phyloP scores from a whole-genome alignment of 805 yeast species.

The Kluyveromyces aestuarii region DNA sequence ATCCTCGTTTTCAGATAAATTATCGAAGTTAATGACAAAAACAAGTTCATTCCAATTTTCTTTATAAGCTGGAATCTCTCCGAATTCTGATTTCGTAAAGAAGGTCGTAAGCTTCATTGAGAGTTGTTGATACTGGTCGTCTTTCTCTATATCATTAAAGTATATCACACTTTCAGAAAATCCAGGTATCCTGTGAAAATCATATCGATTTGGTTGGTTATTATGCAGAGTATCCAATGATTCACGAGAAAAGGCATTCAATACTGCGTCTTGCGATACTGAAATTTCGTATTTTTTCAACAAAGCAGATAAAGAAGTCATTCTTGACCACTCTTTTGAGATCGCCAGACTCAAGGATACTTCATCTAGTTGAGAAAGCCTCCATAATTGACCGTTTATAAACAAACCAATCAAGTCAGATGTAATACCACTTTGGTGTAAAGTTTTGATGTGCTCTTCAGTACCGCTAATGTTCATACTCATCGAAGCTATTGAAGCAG shows the following conservation, averaged over 20 bases:
- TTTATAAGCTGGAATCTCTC: conserved; percentile 57
- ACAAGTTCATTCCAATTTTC: conserved; percentile 73
- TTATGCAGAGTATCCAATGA: conserved; percentile 18
- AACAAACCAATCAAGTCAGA: conserved; percentile 25
- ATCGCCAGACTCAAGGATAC: conserved; percentile 15
- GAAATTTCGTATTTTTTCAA: conserved; percentile 3
- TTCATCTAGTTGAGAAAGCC: conserved; percentile 16
- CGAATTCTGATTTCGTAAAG: conserved; percentile 37
- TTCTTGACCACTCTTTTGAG: conserved; percentile 11
- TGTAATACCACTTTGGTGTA: conserved; percentile 16
- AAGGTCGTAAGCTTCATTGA: conserved; percentile 39
- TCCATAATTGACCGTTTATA: conserved; percentile 25
- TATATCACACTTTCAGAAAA: conserved; percentile 43
- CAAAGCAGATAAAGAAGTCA: conserved; percentile 8
- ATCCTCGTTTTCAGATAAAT: conserved; percentile 26
- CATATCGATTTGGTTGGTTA: conserved; percentile 25
- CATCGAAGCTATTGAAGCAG: conserved; percentile 10
- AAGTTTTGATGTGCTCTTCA: conserved; percentile 11
- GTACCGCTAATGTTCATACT: conserved; percentile 1
- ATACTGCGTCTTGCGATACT: conserved; percentile 11
- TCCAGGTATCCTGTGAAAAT: conserved; percentile 23
- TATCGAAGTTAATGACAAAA: conserved; percentile 53
- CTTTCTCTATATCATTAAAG: conserved; percentile 70
- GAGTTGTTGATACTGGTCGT: conserved; percentile 39
- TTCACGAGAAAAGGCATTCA: conserved; percentile 14